Percentiles rank a stretch among this genome's conserved stretches.
phyloP scores from a whole-genome alignment of 2,329 filamentous ascomycete genomes.

The Cladosporium sp. region DNA sequence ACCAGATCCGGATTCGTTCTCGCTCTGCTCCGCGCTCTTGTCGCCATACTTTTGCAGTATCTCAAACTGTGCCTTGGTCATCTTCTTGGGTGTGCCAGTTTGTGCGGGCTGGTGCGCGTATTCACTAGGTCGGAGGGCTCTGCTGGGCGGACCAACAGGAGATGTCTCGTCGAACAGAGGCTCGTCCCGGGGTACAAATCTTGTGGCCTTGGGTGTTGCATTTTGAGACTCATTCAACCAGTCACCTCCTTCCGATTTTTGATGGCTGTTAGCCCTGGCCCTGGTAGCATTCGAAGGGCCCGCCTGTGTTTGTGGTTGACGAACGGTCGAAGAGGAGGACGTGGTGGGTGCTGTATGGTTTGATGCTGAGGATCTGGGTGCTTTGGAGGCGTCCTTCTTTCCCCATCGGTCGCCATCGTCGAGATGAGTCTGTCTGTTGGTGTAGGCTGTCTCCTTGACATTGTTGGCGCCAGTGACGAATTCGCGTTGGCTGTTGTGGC shows the following conservation, averaged over 20 bases:
- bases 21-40: conserved; percentile 40
- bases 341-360: conserved; percentile 18
- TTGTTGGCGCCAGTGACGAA: conserved; percentile 25
- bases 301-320: not conserved
- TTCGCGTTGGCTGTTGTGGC: conserved; percentile 20
- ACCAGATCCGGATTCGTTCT: conserved; percentile 52
- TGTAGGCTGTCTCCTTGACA: conserved; percentile 25
- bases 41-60: conserved; percentile 67
- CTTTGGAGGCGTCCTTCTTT: conserved; percentile 27
- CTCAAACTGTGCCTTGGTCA: conserved; percentile 88
- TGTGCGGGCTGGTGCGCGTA: conserved; percentile 26
- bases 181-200: conserved; percentile 23
- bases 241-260: conserved; percentile 26
- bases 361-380: conserved; percentile 19
- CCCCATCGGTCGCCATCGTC: conserved; percentile 32
- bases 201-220: conserved; percentile 28
- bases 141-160: conserved; percentile 35
- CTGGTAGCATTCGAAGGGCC: conserved; percentile 19
- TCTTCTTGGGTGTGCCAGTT: conserved; percentile 61
- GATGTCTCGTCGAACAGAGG: conserved; percentile 34
- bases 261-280: conserved; percentile 26
- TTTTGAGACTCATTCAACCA: conserved; percentile 26
- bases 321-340: conserved; percentile 18
- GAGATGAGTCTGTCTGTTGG: conserved; percentile 29
- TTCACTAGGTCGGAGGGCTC: conserved; percentile 29